A percentile compares a stretch with the other conserved stretches of the same genome.
phyloP scores from a whole-genome alignment of 805 yeast genomes.

The Starmerella gropengiesseri region DNA sequence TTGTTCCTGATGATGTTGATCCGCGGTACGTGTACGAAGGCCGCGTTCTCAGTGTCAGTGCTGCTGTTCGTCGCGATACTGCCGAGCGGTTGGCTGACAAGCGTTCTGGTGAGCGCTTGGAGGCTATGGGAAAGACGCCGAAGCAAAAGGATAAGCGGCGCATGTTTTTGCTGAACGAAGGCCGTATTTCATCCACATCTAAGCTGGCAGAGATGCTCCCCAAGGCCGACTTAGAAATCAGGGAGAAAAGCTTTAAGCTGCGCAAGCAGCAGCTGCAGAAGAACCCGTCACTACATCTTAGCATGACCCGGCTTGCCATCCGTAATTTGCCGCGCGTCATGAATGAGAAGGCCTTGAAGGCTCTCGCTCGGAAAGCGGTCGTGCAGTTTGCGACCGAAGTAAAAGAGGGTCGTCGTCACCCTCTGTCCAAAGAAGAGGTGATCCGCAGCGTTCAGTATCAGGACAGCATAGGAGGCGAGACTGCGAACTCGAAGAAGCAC shows the following conservation, averaged over 20 bases:
- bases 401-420: conserved; percentile 60
- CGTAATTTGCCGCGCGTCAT: conserved; percentile 88
- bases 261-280: conserved; percentile 83
- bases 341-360: conserved; percentile 79
- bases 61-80: conserved; percentile 77
- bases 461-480: conserved; percentile 36
- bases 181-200: conserved; percentile 73
- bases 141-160: conserved; percentile 75
- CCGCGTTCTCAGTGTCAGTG: conserved; percentile 69
- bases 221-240: conserved; percentile 65
- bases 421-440: conserved; percentile 80
- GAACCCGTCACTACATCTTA: conserved; percentile 82
- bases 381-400: conserved; percentile 91
- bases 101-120: conserved; percentile 62
- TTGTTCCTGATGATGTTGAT: conserved; percentile 86
- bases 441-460: conserved; percentile 66
- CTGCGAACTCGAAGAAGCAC: conserved; percentile 56
- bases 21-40: conserved; percentile 84
- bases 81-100: conserved; percentile 66
- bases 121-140: conserved; percentile 67
- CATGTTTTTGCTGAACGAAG: conserved; percentile 80
- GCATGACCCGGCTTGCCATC: conserved; percentile 89
- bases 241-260: conserved; percentile 76
- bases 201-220: conserved; percentile 61
- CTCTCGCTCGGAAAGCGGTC: conserved; percentile 86